Evolutionary conservation across 2,329 filamentous ascomycete species (phyloP).

Genomic region (Beauveria sp.): DNA sequence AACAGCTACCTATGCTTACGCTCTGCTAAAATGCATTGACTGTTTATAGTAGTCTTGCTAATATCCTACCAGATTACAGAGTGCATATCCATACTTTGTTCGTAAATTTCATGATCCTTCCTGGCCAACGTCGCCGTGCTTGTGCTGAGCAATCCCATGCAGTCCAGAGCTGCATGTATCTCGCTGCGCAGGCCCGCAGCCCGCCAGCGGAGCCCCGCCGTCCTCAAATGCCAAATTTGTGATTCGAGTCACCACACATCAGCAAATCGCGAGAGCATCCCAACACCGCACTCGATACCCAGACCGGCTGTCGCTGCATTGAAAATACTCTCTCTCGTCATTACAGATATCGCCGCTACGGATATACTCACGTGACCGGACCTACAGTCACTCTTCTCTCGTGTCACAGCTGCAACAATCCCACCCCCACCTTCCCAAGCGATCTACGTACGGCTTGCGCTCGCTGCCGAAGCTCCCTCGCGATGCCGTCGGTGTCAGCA

Average conservation of each 20-base stretch:
- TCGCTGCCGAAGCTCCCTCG: constrained; percentile 2
- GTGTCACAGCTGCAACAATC: neutral
- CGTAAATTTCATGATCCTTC: no score
- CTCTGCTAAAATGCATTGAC: no score
- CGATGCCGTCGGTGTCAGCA: constrained; percentile 28
- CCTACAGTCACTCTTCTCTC: neutral
- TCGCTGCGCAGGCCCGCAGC: neutral
- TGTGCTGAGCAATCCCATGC: no score
- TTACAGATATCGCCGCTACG: neutral
- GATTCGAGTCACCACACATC: constrained; percentile 9
- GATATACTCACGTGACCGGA: no score
- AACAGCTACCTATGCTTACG: no score
- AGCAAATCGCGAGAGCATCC: neutral
- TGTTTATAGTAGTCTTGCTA: no score
- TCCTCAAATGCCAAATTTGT: constrained; percentile 6
- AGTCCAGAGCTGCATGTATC: no score
- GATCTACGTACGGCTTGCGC: neutral
- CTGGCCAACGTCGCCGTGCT: no score
- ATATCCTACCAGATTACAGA: no score
- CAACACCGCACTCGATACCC: neutral
- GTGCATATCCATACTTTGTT: no score
- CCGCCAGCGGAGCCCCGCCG: constrained; percentile 1
- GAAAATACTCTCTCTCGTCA: neutral
- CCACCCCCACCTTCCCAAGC: neutral
- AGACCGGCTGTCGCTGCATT: neutral